Evolutionary conservation across 2,329 filamentous ascomycete genomes (phyloP), one percentile per base, ranked within the genome.

Genomic region (Dryadomyces sulphureus): DNA sequence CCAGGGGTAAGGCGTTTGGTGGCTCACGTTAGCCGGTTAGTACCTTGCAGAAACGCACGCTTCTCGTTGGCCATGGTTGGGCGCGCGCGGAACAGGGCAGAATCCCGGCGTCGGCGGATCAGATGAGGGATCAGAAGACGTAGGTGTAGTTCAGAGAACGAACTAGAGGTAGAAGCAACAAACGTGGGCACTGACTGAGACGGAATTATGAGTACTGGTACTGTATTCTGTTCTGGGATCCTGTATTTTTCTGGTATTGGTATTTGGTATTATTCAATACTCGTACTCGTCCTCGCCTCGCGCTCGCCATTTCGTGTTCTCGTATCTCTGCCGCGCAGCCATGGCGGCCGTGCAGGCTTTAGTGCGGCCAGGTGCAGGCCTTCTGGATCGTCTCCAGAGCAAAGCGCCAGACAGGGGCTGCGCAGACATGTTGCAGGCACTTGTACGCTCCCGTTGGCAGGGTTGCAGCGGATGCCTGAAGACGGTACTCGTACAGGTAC

Each of bases 21-120:
- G 45, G 47, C 42, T 36, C 45, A 45, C 43, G 49, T 46, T 44
- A 48, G 42, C 45, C 43, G 46, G 45, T 41, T 48, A 24, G 49
- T 49, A 51, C 48, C 49, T 49, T 51, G 45, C 45, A 49, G 48
- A 45, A 47, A 41, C 38, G 27, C 21, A 24, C 39, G 27, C 27
- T 21, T 14, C 30, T 11, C 21, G 22, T 17, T 7, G 21, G 22
- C 34, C 19, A 12, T 32, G 27, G 27, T 32, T 32, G 27, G 34
- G 32, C 30, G 11, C 34, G 22, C 25, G 39, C 39, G 21, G 38
- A 39, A 39, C 38, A 22, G 38, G 38, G 22, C 38, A 39, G 21
- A 39, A 39, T 32, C 27, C 20, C 38, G 21, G 38, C 38, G 38
- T 38, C 38, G 16, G 19, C 19, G 38, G 38, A 39, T 39, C 38